Base-by-base conservation (phyloP, 176 grass and related monocot species). In the Avena insularis region DNA sequence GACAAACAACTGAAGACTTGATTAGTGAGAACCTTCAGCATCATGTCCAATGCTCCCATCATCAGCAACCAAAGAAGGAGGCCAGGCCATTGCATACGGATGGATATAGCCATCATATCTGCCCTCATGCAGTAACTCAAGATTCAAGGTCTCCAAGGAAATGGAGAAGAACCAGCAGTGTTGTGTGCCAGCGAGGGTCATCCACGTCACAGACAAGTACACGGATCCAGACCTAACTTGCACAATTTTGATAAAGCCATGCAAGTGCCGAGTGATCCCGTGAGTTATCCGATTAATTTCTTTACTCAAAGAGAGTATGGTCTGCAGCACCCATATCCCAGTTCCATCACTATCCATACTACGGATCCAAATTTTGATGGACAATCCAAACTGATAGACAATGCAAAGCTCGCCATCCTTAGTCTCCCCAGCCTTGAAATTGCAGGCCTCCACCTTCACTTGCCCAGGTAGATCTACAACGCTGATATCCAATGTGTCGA, bases 21-120 rank as follows among this genome's bases (percentile, higher is more conserved):
- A 35, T 48, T 73, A 72, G 69, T n/a, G 19, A 72, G 69, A 46
- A 21, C 38, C 69, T 72, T 72, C 69, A 47, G 17, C 69, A 46
- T 72, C 69, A 72, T 72, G 9, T 19, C 19, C 38, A 47, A 8
- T 72, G 40, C 69, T 47, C 20, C 40, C 40, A 47, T 23, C 70
- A 72, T 72, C 40, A 72, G 19, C 70, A 72, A 72, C 2, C 70
- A 72, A 46, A 72, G 40, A 72, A 46, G 69, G 38, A 72, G 69
- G 40, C 69, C 69, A 72, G 69, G 69, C 40, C 69, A 72, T 72
- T 12, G 3, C 4, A 21, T 72, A 72, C 38, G 40, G 69, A 72
- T n/a, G 10, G 69, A 3, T 16, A n/a, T n/a, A 12, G 38, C 8
- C 36, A 71, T n/a, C 38, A 46, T 11, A 71, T n/a, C 9, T 5